A percentile compares a stretch with the other conserved stretches of the same genome.
These are phyloP conservation scores for Metschnikowia arizonensis DNA, from an alignment of 805 yeast species.

Conservation along the genomic window DNA sequence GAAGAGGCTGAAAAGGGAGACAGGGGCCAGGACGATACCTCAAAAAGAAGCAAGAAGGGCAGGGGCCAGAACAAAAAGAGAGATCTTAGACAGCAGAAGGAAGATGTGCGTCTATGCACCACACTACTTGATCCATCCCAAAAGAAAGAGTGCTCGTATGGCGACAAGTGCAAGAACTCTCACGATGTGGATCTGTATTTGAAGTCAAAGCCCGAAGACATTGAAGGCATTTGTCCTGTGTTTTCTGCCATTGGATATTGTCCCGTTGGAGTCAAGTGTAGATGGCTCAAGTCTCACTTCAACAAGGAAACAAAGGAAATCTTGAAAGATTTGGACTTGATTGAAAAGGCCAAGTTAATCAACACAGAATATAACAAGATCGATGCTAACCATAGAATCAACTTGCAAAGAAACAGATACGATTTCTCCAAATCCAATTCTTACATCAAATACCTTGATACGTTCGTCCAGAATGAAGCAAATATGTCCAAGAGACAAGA, in stretches of 20 bases:
- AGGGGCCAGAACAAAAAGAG: slow-evolving; percentile 85
- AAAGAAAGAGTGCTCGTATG: slow-evolving; percentile 52
- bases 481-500: slow-evolving; percentile 29
- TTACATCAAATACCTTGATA: slow-evolving; percentile 57
- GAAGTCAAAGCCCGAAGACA: slow-evolving; percentile 61
- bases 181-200: slow-evolving; percentile 73
- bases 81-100: slow-evolving; percentile 66
- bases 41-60: slow-evolving; percentile 42
- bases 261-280: slow-evolving; percentile 88
- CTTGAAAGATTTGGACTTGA: slow-evolving; percentile 40
- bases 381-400: slow-evolving; percentile 39
- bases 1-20: slow-evolving; percentile 47
- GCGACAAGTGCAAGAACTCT: slow-evolving; percentile 67
- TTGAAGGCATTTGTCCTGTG: slow-evolving; percentile 81
- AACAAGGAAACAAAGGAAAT: slow-evolving; percentile 43
- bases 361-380: slow-evolving; percentile 66
- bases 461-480: slow-evolving; percentile 45
- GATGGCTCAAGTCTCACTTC: slow-evolving; percentile 79
- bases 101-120: slow-evolving; percentile 61
- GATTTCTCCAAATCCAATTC: slow-evolving; percentile 54
- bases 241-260: slow-evolving; percentile 79
- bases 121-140: slow-evolving; percentile 54
- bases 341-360: slow-evolving; percentile 26
- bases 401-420: slow-evolving; percentile 59
- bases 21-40: slow-evolving; percentile 24